Percentiles rank a stretch among this genome's conserved stretches.
Conservation (phyloP, 23 red algal species). For the Pyropia haitanensis region DNA sequence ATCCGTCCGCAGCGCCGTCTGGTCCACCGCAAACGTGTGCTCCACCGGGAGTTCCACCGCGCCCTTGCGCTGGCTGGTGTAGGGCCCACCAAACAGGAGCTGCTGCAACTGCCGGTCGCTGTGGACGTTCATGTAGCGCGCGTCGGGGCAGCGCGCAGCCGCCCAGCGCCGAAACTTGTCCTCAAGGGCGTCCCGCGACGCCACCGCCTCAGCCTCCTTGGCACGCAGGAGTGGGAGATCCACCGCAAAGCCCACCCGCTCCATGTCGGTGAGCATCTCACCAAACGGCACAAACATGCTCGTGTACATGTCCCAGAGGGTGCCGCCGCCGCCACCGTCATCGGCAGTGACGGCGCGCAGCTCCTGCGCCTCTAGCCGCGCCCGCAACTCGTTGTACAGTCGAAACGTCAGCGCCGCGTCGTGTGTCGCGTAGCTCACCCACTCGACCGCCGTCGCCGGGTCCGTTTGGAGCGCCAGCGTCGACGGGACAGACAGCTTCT, state of each 20-base stretch:
- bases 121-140: conserved; percentile 60
- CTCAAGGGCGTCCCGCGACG: conserved; percentile 17
- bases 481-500: conserved; percentile 41
- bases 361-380: conserved; percentile 10
- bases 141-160: conserved; percentile 28
- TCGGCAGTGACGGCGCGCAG: no score
- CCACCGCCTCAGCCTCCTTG: conserved; percentile 32
- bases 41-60: conserved; percentile 15
- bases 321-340: conserved; percentile 8
- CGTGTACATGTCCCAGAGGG: conserved; percentile 58
- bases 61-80: conserved; percentile 7
- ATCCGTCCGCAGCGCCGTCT: conserved; percentile 5
- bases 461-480: conserved; percentile 36
- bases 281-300: conserved; percentile 62
- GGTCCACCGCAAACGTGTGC: conserved; percentile 33
- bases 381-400: conserved; percentile 11
- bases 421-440: conserved; percentile 68
- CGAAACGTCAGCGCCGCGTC: conserved; percentile 73
- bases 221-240: conserved; percentile 42
- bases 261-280: conserved; percentile 79
- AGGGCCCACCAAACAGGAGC: conserved; percentile 65
- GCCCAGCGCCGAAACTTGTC: conserved; percentile 62
- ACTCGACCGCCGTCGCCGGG: conserved; percentile 15
- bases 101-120: conserved; percentile 71
- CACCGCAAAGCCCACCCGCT: conserved; percentile 68